Percentiles rank a stretch among this genome's conserved stretches.
Conservation (phyloP, 176 grass and related monocot species). For the Avena eriantha region DNA sequence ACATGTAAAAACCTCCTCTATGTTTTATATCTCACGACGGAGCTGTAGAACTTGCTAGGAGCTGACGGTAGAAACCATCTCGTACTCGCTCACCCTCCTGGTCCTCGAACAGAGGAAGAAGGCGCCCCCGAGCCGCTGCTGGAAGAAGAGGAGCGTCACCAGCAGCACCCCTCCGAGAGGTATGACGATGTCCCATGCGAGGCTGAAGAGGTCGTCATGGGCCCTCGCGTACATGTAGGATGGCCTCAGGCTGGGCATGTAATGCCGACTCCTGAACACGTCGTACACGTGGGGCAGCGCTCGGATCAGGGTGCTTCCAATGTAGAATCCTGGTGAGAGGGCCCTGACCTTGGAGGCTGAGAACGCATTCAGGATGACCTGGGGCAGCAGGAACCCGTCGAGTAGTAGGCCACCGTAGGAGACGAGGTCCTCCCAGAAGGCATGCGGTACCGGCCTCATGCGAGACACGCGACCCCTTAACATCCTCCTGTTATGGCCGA, state of each 20-base stretch:
- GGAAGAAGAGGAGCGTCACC: slow-evolving; percentile 56
- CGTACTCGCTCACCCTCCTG: slow-evolving; percentile 52
- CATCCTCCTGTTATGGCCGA: slow-evolving; percentile 28
- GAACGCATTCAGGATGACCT: slow-evolving; percentile 70
- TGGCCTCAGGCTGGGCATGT: slow-evolving; percentile 42
- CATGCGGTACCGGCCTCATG: slow-evolving; percentile 16
- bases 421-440: slow-evolving; percentile 69
- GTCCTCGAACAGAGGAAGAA: slow-evolving; percentile 62
- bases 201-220: slow-evolving; percentile 68
- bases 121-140: slow-evolving; percentile 68
- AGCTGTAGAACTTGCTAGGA: slow-evolving; percentile 42
- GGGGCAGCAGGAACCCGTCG: slow-evolving; percentile 84
- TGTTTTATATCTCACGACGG: slow-evolving; percentile 13
- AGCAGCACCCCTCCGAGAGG: slow-evolving; percentile 59
- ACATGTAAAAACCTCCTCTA: slow-evolving; percentile 29
- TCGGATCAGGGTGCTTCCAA: slow-evolving; percentile 67
- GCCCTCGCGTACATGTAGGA: slow-evolving; percentile 70
- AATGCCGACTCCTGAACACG: slow-evolving; percentile 56
- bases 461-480: slow-evolving; percentile 29
- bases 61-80: slow-evolving; percentile 59
- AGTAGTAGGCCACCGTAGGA: slow-evolving; percentile 70
- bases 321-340: slow-evolving; percentile 65
- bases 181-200: slow-evolving; percentile 74
- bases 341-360: slow-evolving; percentile 66
- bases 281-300: slow-evolving; percentile 76